phyloP scores from a whole-genome alignment of 306 rosid genomes.

The Betula pendula region DNA sequence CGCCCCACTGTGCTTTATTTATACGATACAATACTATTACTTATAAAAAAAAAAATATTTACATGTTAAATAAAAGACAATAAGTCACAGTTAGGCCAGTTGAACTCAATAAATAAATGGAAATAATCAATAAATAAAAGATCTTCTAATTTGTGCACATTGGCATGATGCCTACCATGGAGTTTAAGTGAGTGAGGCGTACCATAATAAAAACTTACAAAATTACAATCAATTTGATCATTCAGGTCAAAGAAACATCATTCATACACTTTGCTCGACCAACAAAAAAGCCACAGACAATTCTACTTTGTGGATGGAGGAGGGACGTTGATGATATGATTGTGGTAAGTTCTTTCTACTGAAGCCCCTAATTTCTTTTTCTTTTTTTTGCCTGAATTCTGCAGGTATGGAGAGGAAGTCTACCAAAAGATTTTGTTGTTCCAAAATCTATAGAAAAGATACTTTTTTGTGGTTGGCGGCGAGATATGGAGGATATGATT shows the following conservation, averaged over 20 bases:
- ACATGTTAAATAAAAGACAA: neutral
- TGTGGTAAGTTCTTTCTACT: conserved; percentile 41
- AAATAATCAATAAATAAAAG: conserved; percentile 4
- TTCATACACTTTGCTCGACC: conserved; percentile 47
- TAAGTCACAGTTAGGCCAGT: conserved; percentile 4
- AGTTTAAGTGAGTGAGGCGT: conserved; percentile 31
- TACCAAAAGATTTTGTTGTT: conserved; percentile 73
- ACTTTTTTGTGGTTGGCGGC: conserved; percentile 92
- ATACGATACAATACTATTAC: too few species aligned
- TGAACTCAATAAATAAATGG: neutral
- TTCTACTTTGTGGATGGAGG: conserved; percentile 57
- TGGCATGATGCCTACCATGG: conserved; percentile 35
- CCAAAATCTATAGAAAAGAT: conserved; percentile 78
- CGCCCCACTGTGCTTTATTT: too few species aligned
- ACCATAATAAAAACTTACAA: conserved; percentile 38
- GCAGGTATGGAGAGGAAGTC: conserved; percentile 94
- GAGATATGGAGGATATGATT: conserved; percentile 96
- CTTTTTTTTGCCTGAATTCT: conserved; percentile 44
- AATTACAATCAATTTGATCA: conserved; percentile 44
- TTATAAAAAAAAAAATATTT: too few species aligned
- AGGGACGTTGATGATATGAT: conserved; percentile 61
- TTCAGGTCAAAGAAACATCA: conserved; percentile 53
- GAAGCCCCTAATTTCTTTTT: conserved; percentile 43
- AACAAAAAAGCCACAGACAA: conserved; percentile 50
- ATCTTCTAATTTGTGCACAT: conserved; percentile 16